phyloP scores from a whole-genome alignment of 345 rosid species.

The Eucalyptus victrix region DNA sequence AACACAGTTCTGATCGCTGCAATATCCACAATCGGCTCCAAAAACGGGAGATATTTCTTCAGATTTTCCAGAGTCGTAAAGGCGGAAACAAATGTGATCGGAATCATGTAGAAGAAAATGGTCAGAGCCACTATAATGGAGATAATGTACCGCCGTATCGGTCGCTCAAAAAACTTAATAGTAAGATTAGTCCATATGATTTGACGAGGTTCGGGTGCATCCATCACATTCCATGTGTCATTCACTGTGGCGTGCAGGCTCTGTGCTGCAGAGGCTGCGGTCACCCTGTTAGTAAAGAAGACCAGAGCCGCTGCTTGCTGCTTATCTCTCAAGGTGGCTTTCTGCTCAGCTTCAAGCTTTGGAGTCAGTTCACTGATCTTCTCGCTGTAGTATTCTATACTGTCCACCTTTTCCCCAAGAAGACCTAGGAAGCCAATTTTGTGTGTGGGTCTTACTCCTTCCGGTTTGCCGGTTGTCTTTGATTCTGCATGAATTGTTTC shows the following conservation, averaged over 20 bases:
- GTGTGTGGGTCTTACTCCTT: conserved; percentile 42
- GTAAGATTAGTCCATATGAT: conserved; percentile 57
- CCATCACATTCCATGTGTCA: conserved; percentile 54
- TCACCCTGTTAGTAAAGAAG: conserved; percentile 56
- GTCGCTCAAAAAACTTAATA: conserved; percentile 39
- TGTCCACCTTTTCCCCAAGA: conserved; percentile 52
- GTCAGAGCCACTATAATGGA: conserved; percentile 52
- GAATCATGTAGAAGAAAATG: conserved; percentile 76
- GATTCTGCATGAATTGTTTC: conserved; percentile 45
- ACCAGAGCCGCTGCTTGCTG: conserved; percentile 63
- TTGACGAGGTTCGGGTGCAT: conserved; percentile 68
- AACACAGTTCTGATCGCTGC: conserved; percentile 36
- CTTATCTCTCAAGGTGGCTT: conserved; percentile 57
- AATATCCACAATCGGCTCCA: conserved; percentile 41
- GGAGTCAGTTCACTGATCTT: conserved; percentile 38
- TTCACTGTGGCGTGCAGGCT: conserved; percentile 63
- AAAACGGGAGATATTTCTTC: conserved; percentile 53
- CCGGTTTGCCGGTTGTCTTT: conserved; percentile 14
- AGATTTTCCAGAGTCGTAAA: conserved; percentile 69
- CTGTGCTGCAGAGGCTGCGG: conserved; percentile 74
- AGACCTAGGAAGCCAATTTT: conserved; percentile 67
- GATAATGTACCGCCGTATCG: conserved; percentile 29
- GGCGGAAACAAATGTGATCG: conserved; percentile 58
- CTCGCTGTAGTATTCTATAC: conserved; percentile 57
- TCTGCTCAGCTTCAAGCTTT: conserved; percentile 68